Conservation (phyloP, 495 filamentous ascomycete genomes). For the Penicillium pulvis region DNA sequence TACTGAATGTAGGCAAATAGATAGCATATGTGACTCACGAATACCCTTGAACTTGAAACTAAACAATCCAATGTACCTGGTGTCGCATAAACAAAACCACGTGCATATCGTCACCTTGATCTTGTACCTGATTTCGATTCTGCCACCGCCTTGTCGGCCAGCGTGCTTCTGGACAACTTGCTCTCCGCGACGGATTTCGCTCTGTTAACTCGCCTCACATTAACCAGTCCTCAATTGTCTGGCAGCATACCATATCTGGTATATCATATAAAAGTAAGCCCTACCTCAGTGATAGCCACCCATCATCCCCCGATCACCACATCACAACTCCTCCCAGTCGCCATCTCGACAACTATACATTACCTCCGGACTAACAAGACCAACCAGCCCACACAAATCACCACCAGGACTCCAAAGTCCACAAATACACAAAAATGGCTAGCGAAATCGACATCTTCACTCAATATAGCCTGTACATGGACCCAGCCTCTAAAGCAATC, state of each 20-base stretch:
- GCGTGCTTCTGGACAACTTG: conserved; percentile 30
- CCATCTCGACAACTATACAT: conserved; percentile 5
- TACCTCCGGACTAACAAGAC: conserved; percentile 17
- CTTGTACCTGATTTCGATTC: conserved; percentile 8
- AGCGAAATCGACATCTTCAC: conserved; percentile 70
- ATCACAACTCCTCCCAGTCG: not conserved
- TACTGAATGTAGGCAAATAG: conserved; percentile 22
- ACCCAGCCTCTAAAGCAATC: conserved; percentile 77
- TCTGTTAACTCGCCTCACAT: not conserved
- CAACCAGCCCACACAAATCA: conserved; percentile 6
- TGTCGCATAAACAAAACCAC: not conserved
- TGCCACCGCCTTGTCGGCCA: conserved; percentile 26
- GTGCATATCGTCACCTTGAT: not conserved
- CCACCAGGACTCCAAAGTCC: conserved; percentile 7
- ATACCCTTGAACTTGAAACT: not conserved
- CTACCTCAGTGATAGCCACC: not conserved
- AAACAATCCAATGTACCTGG: not conserved
- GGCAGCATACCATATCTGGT: not conserved
- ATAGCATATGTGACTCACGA: conserved; percentile 5
- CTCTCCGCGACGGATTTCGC: conserved; percentile 15
- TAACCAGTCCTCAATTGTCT: not conserved
- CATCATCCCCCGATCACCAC: not conserved
- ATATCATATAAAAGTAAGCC: not conserved
- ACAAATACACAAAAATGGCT: conserved; percentile 31
- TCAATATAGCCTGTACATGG: conserved; percentile 76